Base-by-base conservation (phyloP, 495 filamentous ascomycete genomes). In the Hapsidospora chrysogenum region DNA sequence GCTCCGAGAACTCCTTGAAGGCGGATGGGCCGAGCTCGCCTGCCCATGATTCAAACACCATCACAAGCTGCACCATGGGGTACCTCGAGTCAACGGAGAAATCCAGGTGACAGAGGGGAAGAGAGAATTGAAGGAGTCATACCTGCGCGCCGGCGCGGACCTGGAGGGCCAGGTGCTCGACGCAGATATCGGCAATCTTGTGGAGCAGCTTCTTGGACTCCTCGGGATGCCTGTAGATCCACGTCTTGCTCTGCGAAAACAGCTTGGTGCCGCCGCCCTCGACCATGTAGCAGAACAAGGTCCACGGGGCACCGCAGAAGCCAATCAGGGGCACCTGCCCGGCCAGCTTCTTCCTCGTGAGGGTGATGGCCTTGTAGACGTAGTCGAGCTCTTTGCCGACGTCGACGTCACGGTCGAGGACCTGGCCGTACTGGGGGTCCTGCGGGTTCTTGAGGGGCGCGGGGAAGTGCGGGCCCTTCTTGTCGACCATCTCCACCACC, bases 31-130 rank as follows among this genome's bases (percentile, higher is more conserved):
- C 84, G 20, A 97, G 68, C 58, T 96, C 89, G 2, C 81, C 86
- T 3, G 92, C 89, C 85, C 87, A 97, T 3, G 87, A 95, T 52
- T 97, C 89, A 50, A 97, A 97, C n/a, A 97, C 84, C 57, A 96
- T 92, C 17, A 97, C 59, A 46, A 96, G 64, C 72, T 92, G 60
- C 13, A 13, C 3, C 3, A 23, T 6, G 6, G 33, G 25, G n/a
- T n/a, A n/a, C n/a, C n/a, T 44, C 17, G 7, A 11, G 14, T 25
- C 18, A 31, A 25, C 18, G 0, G 4, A 10, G 9, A 7, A 9
- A 15, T 23, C 9, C 1, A 29, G 17, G 16, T 41, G 36, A 13
- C 20, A 11, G 13, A n/a, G n/a, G n/a, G n/a, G n/a, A n/a, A n/a
- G 7, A 10, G 3, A 28, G 8, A 18, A 17, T 28, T 10, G 13